Base-by-base conservation (phyloP, 805 yeast genomes). In the Tetrapisispora namnaoensis region DNA sequence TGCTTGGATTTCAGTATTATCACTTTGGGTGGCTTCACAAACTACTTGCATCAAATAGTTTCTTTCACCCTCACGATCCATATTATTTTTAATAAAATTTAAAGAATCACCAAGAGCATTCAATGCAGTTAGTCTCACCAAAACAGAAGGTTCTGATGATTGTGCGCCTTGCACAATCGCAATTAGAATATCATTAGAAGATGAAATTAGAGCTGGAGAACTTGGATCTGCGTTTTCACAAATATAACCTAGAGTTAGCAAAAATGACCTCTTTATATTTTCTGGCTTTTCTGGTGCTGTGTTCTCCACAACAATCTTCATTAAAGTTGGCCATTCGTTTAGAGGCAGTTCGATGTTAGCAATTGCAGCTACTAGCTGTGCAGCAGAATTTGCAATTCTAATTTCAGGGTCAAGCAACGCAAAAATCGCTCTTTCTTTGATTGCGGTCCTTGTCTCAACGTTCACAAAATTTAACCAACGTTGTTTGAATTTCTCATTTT, bases 41-140 rank as follows among this genome's bases (percentile, higher is more conserved):
- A 93, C 97, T 40, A 93, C 97, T 73, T 89, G 96, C 99, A 93
- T 93, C 66, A 93, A 86, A 69, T 85, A 89, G 66, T 93, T 90
- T 63, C 99, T 80, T 73, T 93, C 99, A 52, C 93, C 95, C 63
- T 91, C 98, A 51, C 85, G 78, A 58, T 82, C 89, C 73, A 93
- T 93, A 69, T 93, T 93, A 60, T 75, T 77, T 52, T 84, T 80
- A 68, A 93, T 88, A 67, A 91, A 93, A 55, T 83, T 95, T 57
- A 93, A 76, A 30, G 98, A 89, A 69, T 85, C 86, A 41, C 86
- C 95, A 53, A 93, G 77, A 2, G 99, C 96, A 62, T 86, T 86
- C 56, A 93, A 74, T 1, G 99, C 99, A 6, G 97, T 86, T 55
- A 87, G 74, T 55, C 97, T 77, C 38, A 93, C 97, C 35, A 74